phyloP scores from a whole-genome alignment of 1,284 basidiomycete genomes.

The Sporisorium scitamineum region DNA sequence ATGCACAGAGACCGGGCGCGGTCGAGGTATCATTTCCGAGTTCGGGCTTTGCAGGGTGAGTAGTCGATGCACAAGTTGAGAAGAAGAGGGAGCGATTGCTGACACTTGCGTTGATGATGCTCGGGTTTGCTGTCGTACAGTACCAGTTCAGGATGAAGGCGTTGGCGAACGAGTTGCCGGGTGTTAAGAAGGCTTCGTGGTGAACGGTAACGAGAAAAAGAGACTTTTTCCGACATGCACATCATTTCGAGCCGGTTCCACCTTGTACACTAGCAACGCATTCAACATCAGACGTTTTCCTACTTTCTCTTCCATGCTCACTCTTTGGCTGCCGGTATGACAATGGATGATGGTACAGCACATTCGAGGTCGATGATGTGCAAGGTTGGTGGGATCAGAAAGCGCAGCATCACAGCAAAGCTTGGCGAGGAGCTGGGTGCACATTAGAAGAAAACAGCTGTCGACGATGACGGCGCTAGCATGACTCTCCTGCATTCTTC shows the following conservation, averaged over 20 bases:
- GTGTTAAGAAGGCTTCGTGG: constrained; percentile 91
- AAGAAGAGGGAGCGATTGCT: not conserved
- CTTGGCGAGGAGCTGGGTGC: too few species aligned
- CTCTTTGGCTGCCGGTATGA: not conserved
- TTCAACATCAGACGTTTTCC: not conserved
- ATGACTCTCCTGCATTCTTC: too few species aligned
- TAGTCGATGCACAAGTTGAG: constrained; percentile 19
- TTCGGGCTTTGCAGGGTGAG: constrained; percentile 88
- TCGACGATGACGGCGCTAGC: too few species aligned
- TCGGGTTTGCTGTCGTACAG: constrained; percentile 72
- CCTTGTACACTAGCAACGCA: constrained; percentile 28
- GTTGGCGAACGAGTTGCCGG: constrained; percentile 80
- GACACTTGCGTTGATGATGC: not conserved
- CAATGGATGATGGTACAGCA: too few species aligned
- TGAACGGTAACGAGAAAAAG: constrained; percentile 65
- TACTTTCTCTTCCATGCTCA: not conserved
- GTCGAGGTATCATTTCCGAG: constrained; percentile 86
- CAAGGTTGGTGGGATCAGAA: too few species aligned
- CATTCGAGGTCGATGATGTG: too few species aligned
- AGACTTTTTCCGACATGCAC: not conserved
- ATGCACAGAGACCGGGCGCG: constrained; percentile 84
- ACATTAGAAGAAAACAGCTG: too few species aligned
- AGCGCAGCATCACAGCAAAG: too few species aligned
- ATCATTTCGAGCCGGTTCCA: not conserved
- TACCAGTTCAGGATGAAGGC: constrained; percentile 90